These are phyloP conservation scores for Magnusiomyces ingens DNA, from an alignment of 1,139 yeast genomes.

Conservation along the genomic window DNA sequence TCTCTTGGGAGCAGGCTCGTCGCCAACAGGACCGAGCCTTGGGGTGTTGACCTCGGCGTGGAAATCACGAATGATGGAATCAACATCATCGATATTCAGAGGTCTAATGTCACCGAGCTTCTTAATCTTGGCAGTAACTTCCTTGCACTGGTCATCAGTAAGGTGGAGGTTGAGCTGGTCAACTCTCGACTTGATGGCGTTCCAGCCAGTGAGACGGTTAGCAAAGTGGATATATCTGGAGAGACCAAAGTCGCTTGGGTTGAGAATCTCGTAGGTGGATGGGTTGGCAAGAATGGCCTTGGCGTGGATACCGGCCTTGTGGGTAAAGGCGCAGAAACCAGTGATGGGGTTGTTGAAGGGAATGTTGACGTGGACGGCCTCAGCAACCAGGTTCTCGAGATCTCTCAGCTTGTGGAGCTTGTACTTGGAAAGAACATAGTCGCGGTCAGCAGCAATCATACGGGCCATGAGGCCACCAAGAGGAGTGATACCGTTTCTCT, in stretches of 20 bases:
- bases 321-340: slow-evolving; percentile 99
- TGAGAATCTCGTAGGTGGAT: slow-evolving; percentile 91
- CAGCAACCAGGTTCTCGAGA: slow-evolving; percentile 91
- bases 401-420: slow-evolving; percentile 95
- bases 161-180: slow-evolving; percentile 89
- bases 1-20: slow-evolving; percentile 20
- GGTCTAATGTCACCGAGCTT: slow-evolving; percentile 92
- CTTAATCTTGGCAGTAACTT: slow-evolving; percentile 89
- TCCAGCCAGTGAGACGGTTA: slow-evolving; percentile 97
- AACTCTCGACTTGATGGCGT: slow-evolving; percentile 95
- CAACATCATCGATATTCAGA: slow-evolving; percentile 93
- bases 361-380: slow-evolving; percentile 92
- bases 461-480: slow-evolving; percentile 98
- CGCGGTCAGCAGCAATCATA: slow-evolving; percentile 98
- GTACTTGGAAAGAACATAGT: slow-evolving; percentile 89
- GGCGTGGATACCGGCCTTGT: slow-evolving; percentile 99
- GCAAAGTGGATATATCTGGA: slow-evolving; percentile 96
- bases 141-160: slow-evolving; percentile 91
- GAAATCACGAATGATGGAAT: slow-evolving; percentile 89
- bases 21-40: slow-evolving; percentile 18
- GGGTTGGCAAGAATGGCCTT: slow-evolving; percentile 98
- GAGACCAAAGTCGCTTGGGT: slow-evolving; percentile 92
- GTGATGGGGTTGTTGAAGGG: slow-evolving; percentile 99
- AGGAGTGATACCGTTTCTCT: slow-evolving; percentile 97
- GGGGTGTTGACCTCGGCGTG: slow-evolving; percentile 62